A percentile compares a stretch with the other conserved stretches of the same genome.
Conservation (phyloP, 345 rosid genomes). For the Orychophragmus violaceus region DNA sequence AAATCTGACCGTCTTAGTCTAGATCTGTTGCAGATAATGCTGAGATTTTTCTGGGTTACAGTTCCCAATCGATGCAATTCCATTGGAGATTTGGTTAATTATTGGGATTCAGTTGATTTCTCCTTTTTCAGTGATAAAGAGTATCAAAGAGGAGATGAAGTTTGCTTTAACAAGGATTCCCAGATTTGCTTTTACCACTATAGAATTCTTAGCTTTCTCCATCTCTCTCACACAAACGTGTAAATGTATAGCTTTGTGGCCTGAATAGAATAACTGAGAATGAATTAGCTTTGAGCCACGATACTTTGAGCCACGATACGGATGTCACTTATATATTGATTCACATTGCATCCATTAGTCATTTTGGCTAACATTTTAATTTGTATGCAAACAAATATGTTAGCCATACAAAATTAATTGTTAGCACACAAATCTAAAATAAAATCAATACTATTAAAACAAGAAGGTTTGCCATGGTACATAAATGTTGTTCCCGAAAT, state of each 20-base stretch:
- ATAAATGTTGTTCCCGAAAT: no score
- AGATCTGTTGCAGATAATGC: slow-evolving; percentile 40
- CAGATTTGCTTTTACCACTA: slow-evolving; percentile 45
- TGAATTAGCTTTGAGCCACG: background rate
- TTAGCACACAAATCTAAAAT: no score
- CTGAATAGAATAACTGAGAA: background rate
- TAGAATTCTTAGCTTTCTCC: no score
- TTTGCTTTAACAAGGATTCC: slow-evolving; percentile 87
- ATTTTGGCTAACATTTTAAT: background rate
- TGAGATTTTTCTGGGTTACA: slow-evolving; percentile 11
- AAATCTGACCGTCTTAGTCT: slow-evolving; percentile 16
- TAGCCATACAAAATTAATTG: no score
- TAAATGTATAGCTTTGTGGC: background rate
- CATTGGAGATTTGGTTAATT: background rate
- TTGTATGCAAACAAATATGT: no score
- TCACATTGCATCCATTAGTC: background rate
- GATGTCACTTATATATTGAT: background rate
- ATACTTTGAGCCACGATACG: no score
- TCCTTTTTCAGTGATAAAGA: slow-evolving; percentile 94
- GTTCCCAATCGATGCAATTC: slow-evolving; percentile 7
- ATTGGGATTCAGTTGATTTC: background rate
- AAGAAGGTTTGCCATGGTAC: no score
- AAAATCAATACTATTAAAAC: no score
- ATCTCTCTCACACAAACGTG: background rate
- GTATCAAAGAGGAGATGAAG: no score